Evolutionary conservation across 495 filamentous ascomycete species (phyloP).

Genomic region (Lineolata rhizophorae): DNA sequence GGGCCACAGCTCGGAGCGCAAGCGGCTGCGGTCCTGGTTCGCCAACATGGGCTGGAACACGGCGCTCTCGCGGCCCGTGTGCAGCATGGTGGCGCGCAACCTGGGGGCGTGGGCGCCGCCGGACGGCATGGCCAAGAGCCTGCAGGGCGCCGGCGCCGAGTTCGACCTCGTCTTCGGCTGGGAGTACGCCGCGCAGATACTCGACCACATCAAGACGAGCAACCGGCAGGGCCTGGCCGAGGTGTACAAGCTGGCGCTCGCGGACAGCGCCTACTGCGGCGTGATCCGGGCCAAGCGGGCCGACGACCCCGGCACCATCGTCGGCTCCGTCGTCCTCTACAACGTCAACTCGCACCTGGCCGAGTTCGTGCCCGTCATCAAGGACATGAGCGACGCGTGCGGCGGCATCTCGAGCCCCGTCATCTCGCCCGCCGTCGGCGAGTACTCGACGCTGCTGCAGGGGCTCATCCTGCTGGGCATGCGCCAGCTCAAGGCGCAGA

Average conservation of each 20-base stretch:
- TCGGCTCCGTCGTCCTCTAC: constrained; percentile 73
- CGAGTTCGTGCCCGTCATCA: constrained; percentile 45
- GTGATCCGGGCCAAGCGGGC: constrained; percentile 62
- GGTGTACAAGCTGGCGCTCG: constrained; percentile 57
- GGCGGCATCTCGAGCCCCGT: constrained; percentile 70
- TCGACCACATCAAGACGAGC: constrained; percentile 53
- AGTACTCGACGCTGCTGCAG: constrained; percentile 53
- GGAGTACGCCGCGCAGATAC: constrained; percentile 50
- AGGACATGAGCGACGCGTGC: constrained; percentile 25
- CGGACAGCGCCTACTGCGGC: constrained; percentile 48
- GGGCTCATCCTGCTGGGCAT: constrained; percentile 64
- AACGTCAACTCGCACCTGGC: constrained; percentile 42
- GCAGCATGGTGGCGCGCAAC: constrained; percentile 42
- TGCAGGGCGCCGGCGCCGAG: constrained; percentile 38
- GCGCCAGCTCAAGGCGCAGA: constrained; percentile 58
- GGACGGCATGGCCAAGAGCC: constrained; percentile 44
- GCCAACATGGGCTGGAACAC: constrained; percentile 52
- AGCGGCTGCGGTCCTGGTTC: constrained; percentile 35
- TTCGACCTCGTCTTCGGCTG: constrained; percentile 68
- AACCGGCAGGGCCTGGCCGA: constrained; percentile 65
- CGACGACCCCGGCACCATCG: constrained; percentile 37
- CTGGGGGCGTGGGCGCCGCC: constrained; percentile 52
- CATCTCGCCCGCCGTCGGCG: constrained; percentile 43
- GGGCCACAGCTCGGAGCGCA: constrained; percentile 24
- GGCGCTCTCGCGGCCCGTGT: constrained; percentile 35